These are phyloP conservation scores for Leccinum truebloodii DNA, from an alignment of 768 basidiomycete genomes.

Conservation along the genomic window DNA sequence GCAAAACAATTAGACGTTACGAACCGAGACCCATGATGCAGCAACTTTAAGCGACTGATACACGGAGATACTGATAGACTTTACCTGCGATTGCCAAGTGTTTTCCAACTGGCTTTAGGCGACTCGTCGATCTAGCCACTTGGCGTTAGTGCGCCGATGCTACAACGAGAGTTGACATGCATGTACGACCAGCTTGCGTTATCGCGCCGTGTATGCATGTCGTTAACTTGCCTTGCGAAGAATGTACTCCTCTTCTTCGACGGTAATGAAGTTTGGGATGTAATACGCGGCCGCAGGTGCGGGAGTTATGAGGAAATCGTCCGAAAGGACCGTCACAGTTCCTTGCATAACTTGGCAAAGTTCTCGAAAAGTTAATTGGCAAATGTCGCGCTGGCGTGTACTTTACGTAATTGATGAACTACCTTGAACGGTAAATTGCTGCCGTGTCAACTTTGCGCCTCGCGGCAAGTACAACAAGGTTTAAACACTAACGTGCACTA, in stretches of 20 bases:
- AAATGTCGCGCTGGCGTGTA: neutral
- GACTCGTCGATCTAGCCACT: constrained; percentile 66
- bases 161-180: neutral
- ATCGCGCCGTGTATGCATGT: neutral
- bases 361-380: constrained; percentile 2
- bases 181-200: neutral
- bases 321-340: constrained; percentile 3
- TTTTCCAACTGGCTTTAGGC: constrained; percentile 83
- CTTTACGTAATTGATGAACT: constrained; percentile 7
- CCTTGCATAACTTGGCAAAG: constrained; percentile 12
- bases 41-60: constrained; percentile 2
- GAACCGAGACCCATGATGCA: constrained; percentile 1
- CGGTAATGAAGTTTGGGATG: constrained; percentile 74
- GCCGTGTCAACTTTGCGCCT: constrained; percentile 2
- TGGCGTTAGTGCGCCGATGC: constrained; percentile 18
- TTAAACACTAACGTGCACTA: neutral
- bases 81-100: constrained; percentile 33
- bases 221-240: constrained; percentile 62
- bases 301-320: constrained; percentile 25
- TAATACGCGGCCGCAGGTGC: constrained; percentile 53
- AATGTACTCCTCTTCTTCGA: constrained; percentile 76
- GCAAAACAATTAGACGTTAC: neutral
- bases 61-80: neutral
- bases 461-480: constrained; percentile 2
- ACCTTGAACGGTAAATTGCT: neutral